These are phyloP conservation scores for Chloropicon primus DNA, from an alignment of 139 green algal species.

Conservation along the genomic window DNA sequence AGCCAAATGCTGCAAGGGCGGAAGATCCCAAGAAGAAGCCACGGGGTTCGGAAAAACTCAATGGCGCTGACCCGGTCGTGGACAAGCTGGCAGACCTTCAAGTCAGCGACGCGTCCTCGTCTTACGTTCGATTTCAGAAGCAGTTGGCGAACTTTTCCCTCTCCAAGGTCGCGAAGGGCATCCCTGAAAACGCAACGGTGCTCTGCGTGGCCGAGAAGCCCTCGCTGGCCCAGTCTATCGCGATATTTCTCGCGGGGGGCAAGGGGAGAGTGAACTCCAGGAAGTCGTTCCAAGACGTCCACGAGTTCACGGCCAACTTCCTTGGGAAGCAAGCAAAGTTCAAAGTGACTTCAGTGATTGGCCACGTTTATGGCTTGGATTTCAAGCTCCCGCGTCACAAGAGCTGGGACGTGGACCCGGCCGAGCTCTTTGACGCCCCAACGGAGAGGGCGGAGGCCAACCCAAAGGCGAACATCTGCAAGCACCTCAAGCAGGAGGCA, in stretches of 20 bases:
- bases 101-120: neutral
- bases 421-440: slow-evolving; percentile 62
- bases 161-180: neutral
- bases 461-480: slow-evolving; percentile 46
- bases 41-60: neutral
- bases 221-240: slow-evolving; percentile 51
- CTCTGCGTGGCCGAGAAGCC: slow-evolving; percentile 85
- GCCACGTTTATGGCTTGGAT: slow-evolving; percentile 50
- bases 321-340: slow-evolving; percentile 38
- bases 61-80: too few relatives aligned
- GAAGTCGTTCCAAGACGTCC: slow-evolving; percentile 40
- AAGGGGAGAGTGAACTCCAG: slow-evolving; percentile 34
- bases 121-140: neutral
- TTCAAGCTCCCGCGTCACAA: slow-evolving; percentile 62
- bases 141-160: neutral
- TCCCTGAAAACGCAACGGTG: slow-evolving; percentile 18
- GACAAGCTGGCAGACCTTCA: neutral
- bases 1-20: neutral
- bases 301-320: slow-evolving; percentile 57
- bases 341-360: slow-evolving; percentile 61
- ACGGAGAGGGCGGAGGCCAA: slow-evolving; percentile 70
- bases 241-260: slow-evolving; percentile 47
- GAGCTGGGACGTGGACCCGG: slow-evolving; percentile 51
- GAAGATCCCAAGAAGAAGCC: neutral
- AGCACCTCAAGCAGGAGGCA: slow-evolving; percentile 10